Base-by-base conservation (phyloP, 1,284 basidiomycete species). In the Boletus smithii region DNA sequence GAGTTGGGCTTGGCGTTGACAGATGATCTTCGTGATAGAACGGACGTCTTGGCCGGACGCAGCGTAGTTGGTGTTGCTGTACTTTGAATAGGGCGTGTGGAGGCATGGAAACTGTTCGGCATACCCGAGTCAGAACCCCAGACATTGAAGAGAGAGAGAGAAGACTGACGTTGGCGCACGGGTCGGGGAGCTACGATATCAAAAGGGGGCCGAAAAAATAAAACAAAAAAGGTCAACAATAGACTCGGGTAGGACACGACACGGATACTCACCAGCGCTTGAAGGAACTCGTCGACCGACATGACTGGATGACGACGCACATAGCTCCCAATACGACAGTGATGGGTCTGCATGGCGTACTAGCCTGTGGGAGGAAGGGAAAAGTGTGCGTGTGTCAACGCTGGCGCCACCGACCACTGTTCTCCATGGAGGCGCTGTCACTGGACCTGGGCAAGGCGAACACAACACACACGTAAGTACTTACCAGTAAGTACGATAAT, bases 21-120 rank as follows among this genome's bases (percentile, higher is more conserved):
- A 27, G 11, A 64, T 30, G 42, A 60, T 59, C 22, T 46, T 20
- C 1, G 34, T 29, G 34, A 64, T 49, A 8, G 42, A 31, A 2
- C 32, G 53, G 7, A 59, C 30, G 16, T 59, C 59, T 33, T 53
- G 34, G 10, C 45, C 53, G 1, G 56, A 56, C 11, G 43, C 58
- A 8, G 55, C 42, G 23, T 56, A 45, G 43, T 57, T 57, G 45
- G 58, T 61, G 18, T 44, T 46, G 41, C 36, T 34, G 34, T 60
- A 58, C 31, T 55, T 45, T 30, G 58, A 55, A 32, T 58, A 57
- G 5, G 36, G 48, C 14, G 55, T 57, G 11, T 60, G 44, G 17
- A 57, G 44, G 14, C 18, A 52, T 16, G 42, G 49, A 39, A 33
- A 26, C 49, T 51, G 11, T 22, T 4, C 4, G 36, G 8, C 29